Evolutionary conservation across 176 grass and related monocot genomes (phyloP).

Genomic region (Otatea glauca): DNA sequence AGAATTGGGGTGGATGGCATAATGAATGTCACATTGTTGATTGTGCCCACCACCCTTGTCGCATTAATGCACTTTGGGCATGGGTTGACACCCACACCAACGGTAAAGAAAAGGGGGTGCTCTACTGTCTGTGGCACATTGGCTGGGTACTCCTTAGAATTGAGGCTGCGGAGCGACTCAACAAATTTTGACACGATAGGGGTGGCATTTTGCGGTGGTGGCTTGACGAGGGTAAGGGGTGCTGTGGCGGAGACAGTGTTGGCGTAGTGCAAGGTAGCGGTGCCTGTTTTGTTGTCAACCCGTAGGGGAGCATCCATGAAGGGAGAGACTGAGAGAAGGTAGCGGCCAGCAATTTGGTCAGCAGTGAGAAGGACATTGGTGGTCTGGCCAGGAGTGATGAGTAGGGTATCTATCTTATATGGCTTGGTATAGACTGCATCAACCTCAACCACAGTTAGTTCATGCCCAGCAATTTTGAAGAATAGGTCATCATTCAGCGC

Average conservation of each 20-base stretch:
- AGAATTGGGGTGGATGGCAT: slow-evolving; percentile 65
- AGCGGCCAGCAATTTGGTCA: slow-evolving; percentile 52
- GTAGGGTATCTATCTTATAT: slow-evolving; percentile 62
- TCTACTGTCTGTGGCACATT: slow-evolving; percentile 60
- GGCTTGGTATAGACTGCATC: slow-evolving; percentile 78
- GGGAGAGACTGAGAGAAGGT: slow-evolving; percentile 67
- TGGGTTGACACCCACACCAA: slow-evolving; percentile 64
- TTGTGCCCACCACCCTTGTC: slow-evolving; percentile 48
- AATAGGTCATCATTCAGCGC: slow-evolving; percentile 80
- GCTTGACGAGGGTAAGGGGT: slow-evolving; percentile 44
- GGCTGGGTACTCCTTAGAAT: slow-evolving; percentile 63
- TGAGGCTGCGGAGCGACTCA: slow-evolving; percentile 64
- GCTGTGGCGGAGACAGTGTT: slow-evolving; percentile 38
- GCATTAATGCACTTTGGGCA: slow-evolving; percentile 59
- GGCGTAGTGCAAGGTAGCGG: slow-evolving; percentile 56
- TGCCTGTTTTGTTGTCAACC: slow-evolving; percentile 64
- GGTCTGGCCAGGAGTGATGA: slow-evolving; percentile 74
- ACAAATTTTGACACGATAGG: slow-evolving; percentile 50
- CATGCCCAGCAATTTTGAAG: slow-evolving; percentile 64
- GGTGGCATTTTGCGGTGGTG: slow-evolving; percentile 62
- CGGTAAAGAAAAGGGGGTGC: slow-evolving; percentile 64
- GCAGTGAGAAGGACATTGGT: slow-evolving; percentile 66
- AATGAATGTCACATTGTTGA: slow-evolving; percentile 72
- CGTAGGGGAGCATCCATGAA: slow-evolving; percentile 65
- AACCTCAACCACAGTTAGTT: slow-evolving; percentile 67